Conservation (phyloP, 1,139 yeast species). For the Candida labiduridarum region DNA sequence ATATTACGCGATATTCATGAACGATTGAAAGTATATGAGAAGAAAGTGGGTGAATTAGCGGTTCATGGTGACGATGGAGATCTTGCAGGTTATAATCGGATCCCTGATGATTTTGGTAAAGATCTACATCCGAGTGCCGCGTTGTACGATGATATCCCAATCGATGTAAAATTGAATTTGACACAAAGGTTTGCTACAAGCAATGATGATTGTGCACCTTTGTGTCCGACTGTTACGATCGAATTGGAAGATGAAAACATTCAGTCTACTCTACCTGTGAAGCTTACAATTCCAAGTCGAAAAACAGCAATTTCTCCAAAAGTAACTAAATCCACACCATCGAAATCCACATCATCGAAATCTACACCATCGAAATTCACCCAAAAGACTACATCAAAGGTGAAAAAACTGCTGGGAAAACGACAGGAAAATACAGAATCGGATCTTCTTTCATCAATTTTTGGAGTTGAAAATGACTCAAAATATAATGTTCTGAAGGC, state of each 20-base stretch:
- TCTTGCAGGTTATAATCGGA: neutral
- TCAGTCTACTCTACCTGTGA: neutral
- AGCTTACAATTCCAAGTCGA: too few species aligned
- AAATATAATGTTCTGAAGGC: too few species aligned
- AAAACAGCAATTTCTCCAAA: too few species aligned
- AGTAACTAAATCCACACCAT: too few species aligned
- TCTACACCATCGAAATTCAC: too few species aligned
- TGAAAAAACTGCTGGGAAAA: too few species aligned
- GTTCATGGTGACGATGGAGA: slow-evolving; percentile 21
- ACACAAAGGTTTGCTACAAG: neutral
- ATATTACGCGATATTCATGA: neutral
- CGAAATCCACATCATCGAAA: too few species aligned
- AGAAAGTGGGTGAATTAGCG: slow-evolving; percentile 5
- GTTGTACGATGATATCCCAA: neutral
- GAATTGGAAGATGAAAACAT: neutral
- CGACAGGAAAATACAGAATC: too few species aligned
- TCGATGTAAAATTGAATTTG: neutral
- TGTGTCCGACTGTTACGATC: neutral
- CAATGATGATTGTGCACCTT: too few species aligned
- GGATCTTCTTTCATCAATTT: too few species aligned
- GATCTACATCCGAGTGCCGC: neutral
- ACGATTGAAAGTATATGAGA: slow-evolving; percentile 2
- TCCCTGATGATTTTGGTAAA: slow-evolving; percentile 1
- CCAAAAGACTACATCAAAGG: too few species aligned
- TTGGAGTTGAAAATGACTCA: too few species aligned